Percentiles rank a stretch among this genome's conserved stretches.
These are phyloP conservation scores for Ganoderma leucocontextum DNA, from an alignment of 1,284 basidiomycete species.

Conservation along the genomic window DNA sequence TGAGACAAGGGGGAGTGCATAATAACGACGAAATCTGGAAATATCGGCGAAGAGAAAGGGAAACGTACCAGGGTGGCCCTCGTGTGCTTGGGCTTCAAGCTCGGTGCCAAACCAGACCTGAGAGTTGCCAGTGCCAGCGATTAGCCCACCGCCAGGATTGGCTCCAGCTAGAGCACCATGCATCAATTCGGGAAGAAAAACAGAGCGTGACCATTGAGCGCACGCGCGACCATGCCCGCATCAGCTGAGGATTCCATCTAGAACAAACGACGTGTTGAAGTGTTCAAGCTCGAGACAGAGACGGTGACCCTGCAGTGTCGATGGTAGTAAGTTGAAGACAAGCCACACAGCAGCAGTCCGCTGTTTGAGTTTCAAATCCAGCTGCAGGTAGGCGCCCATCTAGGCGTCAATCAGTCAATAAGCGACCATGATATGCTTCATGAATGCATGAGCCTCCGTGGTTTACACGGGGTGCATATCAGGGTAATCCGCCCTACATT, in stretches of 20 bases:
- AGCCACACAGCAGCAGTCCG: neutral
- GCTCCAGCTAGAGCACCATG: neutral
- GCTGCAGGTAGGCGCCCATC: neutral
- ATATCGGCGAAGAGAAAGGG: neutral
- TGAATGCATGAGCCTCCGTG: no score
- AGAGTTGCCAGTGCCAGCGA: neutral
- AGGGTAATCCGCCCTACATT: no score
- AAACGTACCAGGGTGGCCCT: neutral
- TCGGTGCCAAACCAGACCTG: neutral
- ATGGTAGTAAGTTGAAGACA: neutral
- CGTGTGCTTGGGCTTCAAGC: neutral
- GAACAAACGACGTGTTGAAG: neutral
- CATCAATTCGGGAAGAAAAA: conserved; percentile 1
- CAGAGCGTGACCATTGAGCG: conserved; percentile 18
- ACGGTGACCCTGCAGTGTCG: neutral
- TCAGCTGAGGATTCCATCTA: neutral
- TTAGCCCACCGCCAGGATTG: neutral
- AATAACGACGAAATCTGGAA: neutral
- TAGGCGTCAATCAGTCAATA: neutral
- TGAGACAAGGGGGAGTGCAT: neutral
- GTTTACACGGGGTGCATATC: no score
- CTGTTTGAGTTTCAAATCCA: no score
- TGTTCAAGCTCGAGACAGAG: neutral
- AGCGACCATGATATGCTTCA: no score
- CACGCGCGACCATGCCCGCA: neutral